Base-by-base conservation (phyloP, 2,329 filamentous ascomycete genomes). In the Aspergillus aculeatinus region DNA sequence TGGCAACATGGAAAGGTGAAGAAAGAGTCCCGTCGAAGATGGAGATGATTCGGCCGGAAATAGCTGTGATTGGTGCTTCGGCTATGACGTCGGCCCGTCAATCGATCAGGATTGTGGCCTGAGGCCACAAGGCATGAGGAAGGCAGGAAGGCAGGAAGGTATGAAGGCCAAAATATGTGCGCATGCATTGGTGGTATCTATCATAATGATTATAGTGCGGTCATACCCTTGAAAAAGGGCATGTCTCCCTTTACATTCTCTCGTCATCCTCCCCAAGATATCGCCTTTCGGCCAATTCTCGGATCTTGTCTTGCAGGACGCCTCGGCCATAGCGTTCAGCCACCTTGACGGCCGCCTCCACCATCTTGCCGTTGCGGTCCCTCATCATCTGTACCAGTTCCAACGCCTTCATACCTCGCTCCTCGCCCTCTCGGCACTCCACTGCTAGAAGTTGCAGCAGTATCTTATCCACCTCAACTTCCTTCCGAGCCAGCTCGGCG, bases 361-460 rank as follows among this genome's bases (percentile, higher is more conserved):
- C 77, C 91, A 97, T 97, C 74, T 90, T 89, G 19, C 94, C 94
- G 61, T 86, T 90, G 50, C 87, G 83, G 78, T 98, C 93, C 49
- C 85, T 85, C 88, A 99, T 90, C 70, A 99, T 81, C 63, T 85
- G 83, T 31, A 96, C 95, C 69, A 98, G 85, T 78, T 99, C 96
- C 39, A 99, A 80, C 0, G 94, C 94, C 67, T 94, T 92, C 92
- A 97, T 97, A 5, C 93, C 94, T 31, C 90, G 84, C 64, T 98
- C 93, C 75, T 99, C 95, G 49, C 92, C 92, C 66, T 95, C 91
- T 61, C 92, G 87, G 74, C 95, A 99, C 80, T 98, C 95, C 6
- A 89, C 81, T 2, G 91, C 93, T 71, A 99, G 81, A 73, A 98
- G 84, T 79, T 97, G 92, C 64, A 99, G 80, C 54, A 99, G 81